These are phyloP conservation scores for Polyporus arcularius DNA, from an alignment of 768 basidiomycete genomes.

Conservation along the genomic window DNA sequence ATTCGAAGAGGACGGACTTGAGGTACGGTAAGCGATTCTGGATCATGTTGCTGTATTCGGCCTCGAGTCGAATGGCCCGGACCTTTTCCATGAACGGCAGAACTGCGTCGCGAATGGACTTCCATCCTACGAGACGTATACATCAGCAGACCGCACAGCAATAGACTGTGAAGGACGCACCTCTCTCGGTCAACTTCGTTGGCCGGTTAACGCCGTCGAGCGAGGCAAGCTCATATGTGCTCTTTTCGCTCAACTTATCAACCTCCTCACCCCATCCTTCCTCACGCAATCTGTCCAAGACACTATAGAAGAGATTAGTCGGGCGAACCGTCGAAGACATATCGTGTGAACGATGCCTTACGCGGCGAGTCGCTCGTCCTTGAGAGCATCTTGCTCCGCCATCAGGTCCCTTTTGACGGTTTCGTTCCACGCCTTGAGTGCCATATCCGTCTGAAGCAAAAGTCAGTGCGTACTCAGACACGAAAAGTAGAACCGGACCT, in stretches of 20 bases:
- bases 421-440: not conserved
- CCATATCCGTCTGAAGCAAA: not conserved
- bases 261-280: constrained; percentile 14
- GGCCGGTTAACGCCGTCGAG: not conserved
- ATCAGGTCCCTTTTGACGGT: not conserved
- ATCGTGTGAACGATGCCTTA: not conserved
- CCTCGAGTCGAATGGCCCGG: not conserved
- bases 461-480: not conserved
- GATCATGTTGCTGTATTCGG: not conserved
- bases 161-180: not conserved
- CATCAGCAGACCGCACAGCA: not conserved
- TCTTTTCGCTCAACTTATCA: not conserved
- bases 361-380: not conserved
- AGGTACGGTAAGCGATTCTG: not conserved
- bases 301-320: not conserved
- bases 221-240: not conserved
- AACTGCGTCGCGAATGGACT: not conserved
- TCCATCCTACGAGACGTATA: not conserved
- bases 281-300: not conserved
- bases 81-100: not conserved
- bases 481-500: not conserved
- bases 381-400: not conserved
- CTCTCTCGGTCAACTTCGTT: not conserved
- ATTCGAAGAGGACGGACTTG: not conserved
- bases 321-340: not conserved